These are phyloP conservation scores for Thalassiosira mediterranea DNA, from an alignment of 352 stramenopile species.

Conservation along the genomic window DNA sequence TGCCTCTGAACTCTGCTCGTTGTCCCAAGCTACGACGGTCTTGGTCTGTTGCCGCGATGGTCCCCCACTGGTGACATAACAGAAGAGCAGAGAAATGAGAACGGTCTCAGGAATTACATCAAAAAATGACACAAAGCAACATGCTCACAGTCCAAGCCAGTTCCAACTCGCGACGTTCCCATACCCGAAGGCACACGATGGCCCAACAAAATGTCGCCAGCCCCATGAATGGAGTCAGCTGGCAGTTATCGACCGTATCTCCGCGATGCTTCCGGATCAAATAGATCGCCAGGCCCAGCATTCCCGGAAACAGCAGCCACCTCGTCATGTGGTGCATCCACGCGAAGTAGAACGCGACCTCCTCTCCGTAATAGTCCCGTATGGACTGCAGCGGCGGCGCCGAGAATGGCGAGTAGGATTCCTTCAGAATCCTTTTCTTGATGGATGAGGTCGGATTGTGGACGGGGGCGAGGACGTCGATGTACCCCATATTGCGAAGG, in stretches of 20 bases:
- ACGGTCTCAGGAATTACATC: not conserved
- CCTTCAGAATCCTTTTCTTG: constrained; percentile 37
- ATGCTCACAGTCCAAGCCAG: constrained; percentile 51
- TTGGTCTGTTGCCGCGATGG: constrained; percentile 33
- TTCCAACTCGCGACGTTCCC: constrained; percentile 67
- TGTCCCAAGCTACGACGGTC: constrained; percentile 24
- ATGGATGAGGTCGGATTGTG: constrained; percentile 38
- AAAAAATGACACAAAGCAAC: not conserved
- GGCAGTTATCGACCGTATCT: constrained; percentile 74
- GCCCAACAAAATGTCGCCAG: constrained; percentile 79
- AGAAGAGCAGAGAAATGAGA: not conserved
- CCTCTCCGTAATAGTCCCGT: constrained; percentile 67
- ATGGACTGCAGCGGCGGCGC: constrained; percentile 56
- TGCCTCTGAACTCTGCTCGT: constrained; percentile 69
- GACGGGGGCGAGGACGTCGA: constrained; percentile 60
- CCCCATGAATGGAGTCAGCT: constrained; percentile 79
- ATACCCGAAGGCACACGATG: constrained; percentile 72
- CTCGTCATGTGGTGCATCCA: constrained; percentile 80
- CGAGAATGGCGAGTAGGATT: constrained; percentile 19
- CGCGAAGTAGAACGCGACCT: constrained; percentile 82
- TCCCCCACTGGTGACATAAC: constrained; percentile 51
- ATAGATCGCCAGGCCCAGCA: constrained; percentile 56
- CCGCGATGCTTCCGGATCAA: constrained; percentile 50
- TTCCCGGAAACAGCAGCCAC: constrained; percentile 58
- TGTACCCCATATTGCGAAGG: constrained; percentile 51